Evolutionary conservation across 768 basidiomycete genomes (phyloP).

Genomic region (Cantharellus anzutake): DNA sequence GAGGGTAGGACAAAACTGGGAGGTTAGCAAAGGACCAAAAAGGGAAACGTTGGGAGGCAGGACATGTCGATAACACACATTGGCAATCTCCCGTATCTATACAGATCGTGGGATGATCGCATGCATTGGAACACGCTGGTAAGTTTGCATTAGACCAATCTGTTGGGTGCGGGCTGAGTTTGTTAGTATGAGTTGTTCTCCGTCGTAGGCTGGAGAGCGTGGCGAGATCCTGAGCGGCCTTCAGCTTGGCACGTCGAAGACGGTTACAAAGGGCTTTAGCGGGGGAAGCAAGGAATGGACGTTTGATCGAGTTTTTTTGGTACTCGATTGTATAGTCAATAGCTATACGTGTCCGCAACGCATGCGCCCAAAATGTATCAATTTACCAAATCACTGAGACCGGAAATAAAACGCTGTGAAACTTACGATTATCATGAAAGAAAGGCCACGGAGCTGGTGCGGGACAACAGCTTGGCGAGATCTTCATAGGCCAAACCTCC

Average conservation of each 20-base stretch:
- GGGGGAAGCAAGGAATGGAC: conserved; percentile 5
- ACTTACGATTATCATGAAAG: conserved; percentile 14
- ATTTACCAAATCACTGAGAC: background rate
- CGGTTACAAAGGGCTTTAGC: conserved; percentile 6
- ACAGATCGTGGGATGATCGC: conserved; percentile 8
- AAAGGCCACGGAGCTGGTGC: conserved; percentile 17
- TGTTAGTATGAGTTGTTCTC: background rate
- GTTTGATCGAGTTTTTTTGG: conserved; percentile 15
- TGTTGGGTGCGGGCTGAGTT: background rate
- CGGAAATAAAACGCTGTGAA: background rate
- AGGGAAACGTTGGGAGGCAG: conserved; percentile 12
- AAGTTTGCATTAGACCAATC: conserved; percentile 15
- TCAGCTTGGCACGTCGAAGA: background rate
- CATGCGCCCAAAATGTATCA: background rate
- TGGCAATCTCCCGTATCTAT: conserved; percentile 17
- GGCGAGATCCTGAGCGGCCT: conserved; percentile 5
- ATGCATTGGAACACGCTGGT: conserved; percentile 18
- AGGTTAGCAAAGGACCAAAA: conserved; percentile 10
- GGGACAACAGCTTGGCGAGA: conserved; percentile 11
- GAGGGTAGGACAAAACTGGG: conserved; percentile 5
- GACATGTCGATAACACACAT: conserved; percentile 16
- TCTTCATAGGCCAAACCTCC: no score
- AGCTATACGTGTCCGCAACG: conserved; percentile 1
- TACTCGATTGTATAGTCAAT: conserved; percentile 16
- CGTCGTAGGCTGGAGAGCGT: background rate